Percentiles rank a stretch among this genome's conserved stretches.
Conservation (phyloP, 306 rosid species). For the Dalbergia cochinchinensis region DNA sequence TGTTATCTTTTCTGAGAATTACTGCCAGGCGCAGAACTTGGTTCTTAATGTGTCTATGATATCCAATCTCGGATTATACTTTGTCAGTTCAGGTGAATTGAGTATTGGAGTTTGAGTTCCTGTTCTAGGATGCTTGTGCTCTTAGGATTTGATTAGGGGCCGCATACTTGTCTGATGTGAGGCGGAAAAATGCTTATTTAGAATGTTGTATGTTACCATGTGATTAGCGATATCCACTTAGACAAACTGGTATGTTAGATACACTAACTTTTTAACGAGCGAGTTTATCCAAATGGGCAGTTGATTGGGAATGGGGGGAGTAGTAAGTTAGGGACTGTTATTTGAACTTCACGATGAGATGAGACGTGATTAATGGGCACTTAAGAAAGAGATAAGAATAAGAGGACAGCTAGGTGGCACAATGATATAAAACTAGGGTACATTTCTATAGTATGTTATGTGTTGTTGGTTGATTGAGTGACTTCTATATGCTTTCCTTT, state of each 20-base stretch:
- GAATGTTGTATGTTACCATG: not conserved
- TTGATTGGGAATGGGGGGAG: too few relatives aligned
- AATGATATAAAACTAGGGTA: too few relatives aligned
- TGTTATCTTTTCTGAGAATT: conserved; percentile 11
- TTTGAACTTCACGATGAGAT: too few relatives aligned
- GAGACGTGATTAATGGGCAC: too few relatives aligned
- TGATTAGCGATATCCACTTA: not conserved
- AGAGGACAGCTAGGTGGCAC: too few relatives aligned
- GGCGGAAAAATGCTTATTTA: not conserved
- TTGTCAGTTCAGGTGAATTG: conserved; percentile 34
- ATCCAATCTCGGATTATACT: conserved; percentile 22
- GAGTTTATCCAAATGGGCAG: too few relatives aligned
- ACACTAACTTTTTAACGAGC: too few relatives aligned
- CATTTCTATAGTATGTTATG: not conserved
- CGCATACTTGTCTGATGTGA: not conserved
- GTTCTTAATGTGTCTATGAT: not conserved
- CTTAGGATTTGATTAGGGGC: not conserved
- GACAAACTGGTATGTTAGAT: too few relatives aligned
- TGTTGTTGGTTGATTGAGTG: conserved; percentile 34
- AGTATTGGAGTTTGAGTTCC: not conserved
- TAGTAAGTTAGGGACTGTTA: not conserved
- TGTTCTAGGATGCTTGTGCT: not conserved
- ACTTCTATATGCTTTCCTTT: too few relatives aligned
- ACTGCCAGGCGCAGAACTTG: conserved; percentile 35
- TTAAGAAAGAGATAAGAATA: too few relatives aligned